These are phyloP conservation scores for Diaporthe sp. DNA, from an alignment of 2,329 filamentous ascomycete species.

Conservation along the genomic window DNA sequence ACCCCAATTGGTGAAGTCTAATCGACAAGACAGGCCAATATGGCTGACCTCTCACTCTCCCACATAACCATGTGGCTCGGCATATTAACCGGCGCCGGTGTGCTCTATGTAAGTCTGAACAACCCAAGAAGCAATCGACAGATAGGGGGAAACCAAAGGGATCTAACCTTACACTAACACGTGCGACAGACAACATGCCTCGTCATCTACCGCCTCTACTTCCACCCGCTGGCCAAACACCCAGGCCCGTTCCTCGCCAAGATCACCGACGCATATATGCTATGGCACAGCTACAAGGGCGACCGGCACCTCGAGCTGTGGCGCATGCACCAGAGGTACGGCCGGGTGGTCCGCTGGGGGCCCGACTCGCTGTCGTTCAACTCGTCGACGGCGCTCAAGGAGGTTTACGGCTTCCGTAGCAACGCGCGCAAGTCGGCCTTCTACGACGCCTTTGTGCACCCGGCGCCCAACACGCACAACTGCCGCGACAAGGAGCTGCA, in stretches of 20 bases:
- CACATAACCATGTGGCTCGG: slow-evolving; percentile 59
- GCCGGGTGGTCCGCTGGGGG: slow-evolving; percentile 78
- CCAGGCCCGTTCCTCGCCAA: slow-evolving; percentile 75
- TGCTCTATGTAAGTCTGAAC: slow-evolving; percentile 57
- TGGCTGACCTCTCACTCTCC: slow-evolving; percentile 47
- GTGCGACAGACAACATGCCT: slow-evolving; percentile 55
- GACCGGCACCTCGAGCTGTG: slow-evolving; percentile 82
- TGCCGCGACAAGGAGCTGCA: slow-evolving; percentile 77
- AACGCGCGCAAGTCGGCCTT: slow-evolving; percentile 79
- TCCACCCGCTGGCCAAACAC: slow-evolving; percentile 75
- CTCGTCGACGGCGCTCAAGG: slow-evolving; percentile 75
- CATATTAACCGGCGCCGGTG: slow-evolving; percentile 51
- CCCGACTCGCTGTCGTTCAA: slow-evolving; percentile 86
- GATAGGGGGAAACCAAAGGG: not conserved
- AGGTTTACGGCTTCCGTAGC: slow-evolving; percentile 74
- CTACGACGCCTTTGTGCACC: slow-evolving; percentile 80
- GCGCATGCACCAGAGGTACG: slow-evolving; percentile 79
- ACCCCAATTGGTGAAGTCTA: not conserved
- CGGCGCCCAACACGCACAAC: slow-evolving; percentile 80
- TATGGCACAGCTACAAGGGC: slow-evolving; percentile 82
- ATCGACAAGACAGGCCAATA: not conserved
- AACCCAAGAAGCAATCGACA: not conserved
- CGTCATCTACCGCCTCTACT: slow-evolving; percentile 69
- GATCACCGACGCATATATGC: slow-evolving; percentile 74
- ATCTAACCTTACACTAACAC: slow-evolving; percentile 17